Conservation (phyloP, 257 asterid genomes). For the Verbascum thapsus region DNA sequence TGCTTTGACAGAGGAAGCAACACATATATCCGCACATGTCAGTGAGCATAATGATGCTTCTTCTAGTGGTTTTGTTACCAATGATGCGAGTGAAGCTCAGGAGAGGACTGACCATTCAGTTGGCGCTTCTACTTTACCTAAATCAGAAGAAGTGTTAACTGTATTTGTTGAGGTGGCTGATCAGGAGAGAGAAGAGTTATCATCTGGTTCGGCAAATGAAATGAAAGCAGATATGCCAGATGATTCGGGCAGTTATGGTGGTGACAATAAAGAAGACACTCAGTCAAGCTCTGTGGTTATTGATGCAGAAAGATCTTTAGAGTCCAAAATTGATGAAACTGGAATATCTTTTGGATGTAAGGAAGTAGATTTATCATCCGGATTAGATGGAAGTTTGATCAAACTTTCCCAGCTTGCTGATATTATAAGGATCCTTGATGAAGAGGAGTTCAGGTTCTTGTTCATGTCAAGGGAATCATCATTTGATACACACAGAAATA, state of each 20-base stretch:
- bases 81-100: slow-evolving; percentile 40
- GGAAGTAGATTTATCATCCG: slow-evolving; percentile 56
- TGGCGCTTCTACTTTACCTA: slow-evolving; percentile 35
- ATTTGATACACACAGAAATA: slow-evolving; percentile 30
- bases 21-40: slow-evolving; percentile 34
- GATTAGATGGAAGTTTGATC: slow-evolving; percentile 57
- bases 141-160: slow-evolving; percentile 33
- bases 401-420: slow-evolving; percentile 79
- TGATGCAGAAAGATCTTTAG: slow-evolving; percentile 39
- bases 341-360: slow-evolving; percentile 43
- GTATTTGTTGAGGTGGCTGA: slow-evolving; percentile 36
- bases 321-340: slow-evolving; percentile 29
- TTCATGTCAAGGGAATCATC: slow-evolving; percentile 50
- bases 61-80: slow-evolving; percentile 31
- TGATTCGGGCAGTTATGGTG: slow-evolving; percentile 38
- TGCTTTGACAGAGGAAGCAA: slow-evolving; percentile 33
- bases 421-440: slow-evolving; percentile 59
- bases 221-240: slow-evolving; percentile 37
- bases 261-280: slow-evolving; percentile 35
- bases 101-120: slow-evolving; percentile 33
- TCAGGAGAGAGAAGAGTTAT: slow-evolving; percentile 39
- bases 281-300: slow-evolving; percentile 35
- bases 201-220: slow-evolving; percentile 35
- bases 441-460: slow-evolving; percentile 65
- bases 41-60: slow-evolving; percentile 38